Conservation (phyloP, 345 rosid genomes). For the Alliaria petiolata region DNA sequence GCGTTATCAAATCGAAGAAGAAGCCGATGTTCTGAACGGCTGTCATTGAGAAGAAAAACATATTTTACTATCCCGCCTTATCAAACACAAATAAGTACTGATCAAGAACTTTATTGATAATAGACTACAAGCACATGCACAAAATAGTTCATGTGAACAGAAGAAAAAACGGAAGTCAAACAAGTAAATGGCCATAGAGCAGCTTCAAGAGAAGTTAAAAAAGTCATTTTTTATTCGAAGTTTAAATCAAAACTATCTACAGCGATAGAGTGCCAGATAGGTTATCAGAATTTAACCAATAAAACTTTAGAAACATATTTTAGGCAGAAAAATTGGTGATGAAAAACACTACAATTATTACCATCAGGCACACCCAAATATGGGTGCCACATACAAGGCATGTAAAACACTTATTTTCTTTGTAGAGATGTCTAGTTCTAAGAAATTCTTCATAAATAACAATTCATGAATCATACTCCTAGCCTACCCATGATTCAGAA, state of each 20-base stretch:
- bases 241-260: constrained; percentile 7
- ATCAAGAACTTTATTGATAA: not conserved
- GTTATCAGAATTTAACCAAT: not conserved
- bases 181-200: not conserved
- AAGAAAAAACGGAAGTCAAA: not conserved
- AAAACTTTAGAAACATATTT: not conserved
- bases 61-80: not conserved
- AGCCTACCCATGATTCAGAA: not conserved
- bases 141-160: not conserved
- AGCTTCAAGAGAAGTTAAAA: not conserved
- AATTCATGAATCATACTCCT: not conserved
- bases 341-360: not conserved
- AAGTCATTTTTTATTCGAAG: not conserved
- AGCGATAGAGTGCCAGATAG: not conserved
- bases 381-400: not conserved
- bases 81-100: not conserved
- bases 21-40: constrained; percentile 93
- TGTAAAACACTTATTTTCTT: no score
- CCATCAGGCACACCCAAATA: not conserved
- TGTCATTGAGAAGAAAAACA: constrained; percentile 30
- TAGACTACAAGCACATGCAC: not conserved
- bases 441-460: no score
- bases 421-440: not conserved
- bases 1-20: constrained; percentile 96
- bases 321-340: not conserved